Percentiles rank a stretch among this genome's conserved stretches.
Conservation (phyloP, 352 stramenopile species). For the Halophytophthora polymorphica region DNA sequence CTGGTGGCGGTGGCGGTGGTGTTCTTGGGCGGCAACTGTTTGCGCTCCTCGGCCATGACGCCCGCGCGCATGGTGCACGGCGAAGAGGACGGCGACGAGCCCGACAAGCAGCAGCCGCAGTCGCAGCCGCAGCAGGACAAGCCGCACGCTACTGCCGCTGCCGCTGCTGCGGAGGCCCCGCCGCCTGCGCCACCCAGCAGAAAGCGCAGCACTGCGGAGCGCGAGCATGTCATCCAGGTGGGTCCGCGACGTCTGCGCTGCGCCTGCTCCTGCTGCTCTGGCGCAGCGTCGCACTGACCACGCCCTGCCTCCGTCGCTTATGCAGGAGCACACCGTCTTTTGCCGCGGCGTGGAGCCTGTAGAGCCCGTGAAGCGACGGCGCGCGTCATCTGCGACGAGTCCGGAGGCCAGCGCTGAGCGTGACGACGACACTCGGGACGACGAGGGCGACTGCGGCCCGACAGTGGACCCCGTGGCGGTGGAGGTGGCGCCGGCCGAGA, state of each 20-base stretch:
- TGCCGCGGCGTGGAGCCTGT: slow-evolving; percentile 22
- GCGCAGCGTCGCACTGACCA: too few relatives aligned
- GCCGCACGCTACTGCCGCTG: too few relatives aligned
- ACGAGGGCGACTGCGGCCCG: not conserved
- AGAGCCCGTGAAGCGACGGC: slow-evolving; percentile 25
- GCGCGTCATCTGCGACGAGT: slow-evolving; percentile 18
- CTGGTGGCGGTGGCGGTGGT: too few relatives aligned
- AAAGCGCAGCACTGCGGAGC: slow-evolving; percentile 22
- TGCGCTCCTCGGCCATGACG: too few relatives aligned
- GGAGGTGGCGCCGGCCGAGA: slow-evolving; percentile 27
- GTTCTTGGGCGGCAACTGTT: too few relatives aligned
- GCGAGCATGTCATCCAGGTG: slow-evolving; percentile 14
- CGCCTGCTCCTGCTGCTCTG: too few relatives aligned
- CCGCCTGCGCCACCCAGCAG: slow-evolving; percentile 1
- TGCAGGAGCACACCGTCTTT: slow-evolving; percentile 11
- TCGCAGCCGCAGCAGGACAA: too few relatives aligned
- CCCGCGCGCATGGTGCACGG: too few relatives aligned
- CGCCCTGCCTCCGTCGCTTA: too few relatives aligned
- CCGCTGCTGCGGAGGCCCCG: not conserved
- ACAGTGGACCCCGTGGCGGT: slow-evolving; percentile 1
- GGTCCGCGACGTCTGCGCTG: too few relatives aligned
- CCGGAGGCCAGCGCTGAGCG: slow-evolving; percentile 3
- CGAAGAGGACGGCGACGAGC: too few relatives aligned
- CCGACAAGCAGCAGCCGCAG: too few relatives aligned
- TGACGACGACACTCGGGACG: slow-evolving; percentile 5